Percentiles rank a stretch among this genome's conserved stretches.
Evolutionary conservation across 352 stramenopile species (phyloP).

Genomic region (Phytophthora aleatoria): DNA sequence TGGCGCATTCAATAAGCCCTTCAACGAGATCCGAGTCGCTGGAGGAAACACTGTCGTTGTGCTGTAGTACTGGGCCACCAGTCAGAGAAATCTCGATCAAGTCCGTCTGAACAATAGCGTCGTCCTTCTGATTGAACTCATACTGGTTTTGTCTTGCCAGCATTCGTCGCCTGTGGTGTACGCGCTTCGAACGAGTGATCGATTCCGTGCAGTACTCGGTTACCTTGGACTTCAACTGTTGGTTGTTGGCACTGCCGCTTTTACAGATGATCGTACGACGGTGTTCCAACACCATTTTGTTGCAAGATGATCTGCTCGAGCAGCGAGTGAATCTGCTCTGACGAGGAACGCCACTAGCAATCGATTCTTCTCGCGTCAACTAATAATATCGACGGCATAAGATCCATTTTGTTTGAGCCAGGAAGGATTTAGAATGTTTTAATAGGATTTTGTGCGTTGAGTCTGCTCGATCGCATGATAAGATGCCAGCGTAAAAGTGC

Average conservation of each 20-base stretch:
- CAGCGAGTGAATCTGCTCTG: conserved; percentile 14
- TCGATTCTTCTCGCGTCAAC: not conserved
- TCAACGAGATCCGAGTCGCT: conserved; percentile 58
- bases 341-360: not conserved
- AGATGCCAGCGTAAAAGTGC: not conserved
- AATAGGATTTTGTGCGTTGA: conserved; percentile 18
- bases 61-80: conserved; percentile 9
- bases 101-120: conserved; percentile 29
- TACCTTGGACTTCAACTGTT: conserved; percentile 12
- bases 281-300: conserved; percentile 30
- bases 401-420: conserved; percentile 9
- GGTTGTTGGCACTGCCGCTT: conserved; percentile 15
- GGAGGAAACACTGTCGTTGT: not conserved
- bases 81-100: conserved; percentile 73
- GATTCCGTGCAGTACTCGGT: conserved; percentile 14
- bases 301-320: not conserved
- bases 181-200: conserved; percentile 23
- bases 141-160: conserved; percentile 25
- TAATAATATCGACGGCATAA: conserved; percentile 37
- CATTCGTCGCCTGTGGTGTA: conserved; percentile 18
- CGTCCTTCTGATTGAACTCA: conserved; percentile 20
- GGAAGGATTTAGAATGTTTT: conserved; percentile 8
- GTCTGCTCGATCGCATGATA: conserved; percentile 19
- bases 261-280: conserved; percentile 37
- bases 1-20: conserved; percentile 65